Evolutionary conservation across 164 flowering plant species (phyloP), one percentile per base, ranked within the genome.

Genomic region (Piper betle): DNA sequence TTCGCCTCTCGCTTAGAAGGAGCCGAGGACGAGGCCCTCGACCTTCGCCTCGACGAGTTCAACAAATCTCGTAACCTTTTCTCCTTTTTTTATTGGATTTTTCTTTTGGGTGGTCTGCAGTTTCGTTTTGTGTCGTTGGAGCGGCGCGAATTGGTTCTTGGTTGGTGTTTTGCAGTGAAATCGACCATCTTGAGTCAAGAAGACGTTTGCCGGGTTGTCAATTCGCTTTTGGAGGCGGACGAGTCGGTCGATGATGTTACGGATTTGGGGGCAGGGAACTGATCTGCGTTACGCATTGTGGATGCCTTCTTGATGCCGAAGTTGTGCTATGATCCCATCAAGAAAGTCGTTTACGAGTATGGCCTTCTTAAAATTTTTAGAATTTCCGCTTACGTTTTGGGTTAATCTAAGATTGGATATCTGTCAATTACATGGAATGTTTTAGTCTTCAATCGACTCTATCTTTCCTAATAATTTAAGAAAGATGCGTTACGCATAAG

Each of bases 41-140:
- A 90, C 63, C 77, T 90, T 62, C 88, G 90, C 53, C 86, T 93
- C 66, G 97, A 93, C 69, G 80, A 84, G 62, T 79, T 93, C 75
- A 79, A 74, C 52, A 79, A 83, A 58, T 69, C 90, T 20, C 67
- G 93, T 88, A 78, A 48, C 12, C 12, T 20, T 52, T 39, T 4
- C 39, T 60, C 33, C 10, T 16, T 4, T 37, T n/a, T 25, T 57
- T 52, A 16, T 37, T 6, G 10, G 10, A 20, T 25, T 33, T 61
- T 61, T n/a, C n/a, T n/a, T 46, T 10, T 46, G 0, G 13, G 50
- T 2, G 10, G 15, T 9, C 15, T 6, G 50, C 15, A 10, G 3
- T 46, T 3, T 6, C 15, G 50, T 5, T 46, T 46, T 46, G 50
- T 46, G 7, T 15, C 3, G 10, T 8, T 46, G 50, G 50, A 6